Conservation (phyloP, 2,329 filamentous ascomycete species). For the Juglanconis oblonga region DNA sequence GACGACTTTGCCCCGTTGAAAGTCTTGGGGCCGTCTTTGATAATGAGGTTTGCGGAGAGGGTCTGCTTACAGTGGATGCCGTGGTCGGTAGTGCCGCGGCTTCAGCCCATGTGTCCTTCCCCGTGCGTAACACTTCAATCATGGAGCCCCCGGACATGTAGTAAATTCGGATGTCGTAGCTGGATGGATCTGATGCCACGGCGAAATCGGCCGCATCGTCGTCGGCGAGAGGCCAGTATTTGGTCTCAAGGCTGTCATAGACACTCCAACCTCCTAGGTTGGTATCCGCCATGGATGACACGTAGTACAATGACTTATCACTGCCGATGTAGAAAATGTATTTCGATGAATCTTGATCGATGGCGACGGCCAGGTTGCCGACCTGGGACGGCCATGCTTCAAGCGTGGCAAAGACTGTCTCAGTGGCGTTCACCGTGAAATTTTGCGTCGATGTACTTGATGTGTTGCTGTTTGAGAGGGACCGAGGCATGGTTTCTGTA, state of each 20-base stretch:
- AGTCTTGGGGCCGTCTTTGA: no score
- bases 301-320: not conserved
- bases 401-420: not conserved
- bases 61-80: not conserved
- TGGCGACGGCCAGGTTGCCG: not conserved
- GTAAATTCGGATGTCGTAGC: slow-evolving; percentile 3
- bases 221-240: slow-evolving; percentile 8
- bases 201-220: not conserved
- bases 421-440: not conserved
- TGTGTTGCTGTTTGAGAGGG: slow-evolving; percentile 2
- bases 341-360: not conserved
- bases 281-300: not conserved
- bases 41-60: not conserved
- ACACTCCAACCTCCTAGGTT: slow-evolving; percentile 1
- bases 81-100: not conserved
- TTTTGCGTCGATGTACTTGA: slow-evolving; percentile 3
- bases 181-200: not conserved
- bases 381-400: not conserved
- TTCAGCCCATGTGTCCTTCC: slow-evolving; percentile 1
- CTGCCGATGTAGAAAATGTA: slow-evolving; percentile 6
- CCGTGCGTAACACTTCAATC: not conserved
- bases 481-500: not conserved
- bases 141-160: slow-evolving; percentile 5
- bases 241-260: not conserved
- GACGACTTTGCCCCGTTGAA: not conserved